These are phyloP conservation scores for Mycena metata DNA, from an alignment of 768 basidiomycete species.

Conservation along the genomic window DNA sequence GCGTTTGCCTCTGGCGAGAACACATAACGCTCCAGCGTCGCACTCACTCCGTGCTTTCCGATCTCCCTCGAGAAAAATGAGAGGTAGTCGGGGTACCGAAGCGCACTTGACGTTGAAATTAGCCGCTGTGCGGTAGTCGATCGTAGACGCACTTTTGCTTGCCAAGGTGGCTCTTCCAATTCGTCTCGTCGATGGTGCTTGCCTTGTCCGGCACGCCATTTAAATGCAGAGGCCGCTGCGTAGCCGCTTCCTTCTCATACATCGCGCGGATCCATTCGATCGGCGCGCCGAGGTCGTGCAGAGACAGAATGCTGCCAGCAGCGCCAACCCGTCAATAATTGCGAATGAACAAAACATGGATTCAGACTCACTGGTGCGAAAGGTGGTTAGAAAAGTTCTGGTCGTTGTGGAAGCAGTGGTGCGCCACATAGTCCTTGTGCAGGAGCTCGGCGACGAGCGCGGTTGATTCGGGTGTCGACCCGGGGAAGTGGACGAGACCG, in stretches of 20 bases:
- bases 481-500: conserved; percentile 21
- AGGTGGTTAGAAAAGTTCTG: conserved; percentile 17
- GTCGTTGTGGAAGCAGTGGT: conserved; percentile 31
- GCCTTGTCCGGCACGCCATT: background rate
- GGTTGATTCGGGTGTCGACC: conserved; percentile 7
- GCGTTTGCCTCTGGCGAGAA: conserved; percentile 54
- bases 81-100: conserved; percentile 32
- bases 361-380: conserved; percentile 19
- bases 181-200: background rate
- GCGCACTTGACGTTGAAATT: no score
- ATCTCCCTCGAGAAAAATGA: conserved; percentile 58
- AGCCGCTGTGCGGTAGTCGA: no score
- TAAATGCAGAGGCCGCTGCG: background rate
- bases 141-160: background rate
- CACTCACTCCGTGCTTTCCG: conserved; percentile 50
- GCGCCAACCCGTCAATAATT: background rate
- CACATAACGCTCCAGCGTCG: conserved; percentile 62
- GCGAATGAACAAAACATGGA: background rate
- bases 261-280: conserved; percentile 12
- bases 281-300: conserved; percentile 19
- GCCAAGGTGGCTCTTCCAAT: conserved; percentile 2
- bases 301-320: conserved; percentile 7
- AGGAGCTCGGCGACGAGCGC: conserved; percentile 15
- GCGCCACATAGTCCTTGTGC: conserved; percentile 12
- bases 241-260: conserved; percentile 14